phyloP scores from a whole-genome alignment of 2,329 filamentous ascomycete species.

The Raffaelea arxii region DNA sequence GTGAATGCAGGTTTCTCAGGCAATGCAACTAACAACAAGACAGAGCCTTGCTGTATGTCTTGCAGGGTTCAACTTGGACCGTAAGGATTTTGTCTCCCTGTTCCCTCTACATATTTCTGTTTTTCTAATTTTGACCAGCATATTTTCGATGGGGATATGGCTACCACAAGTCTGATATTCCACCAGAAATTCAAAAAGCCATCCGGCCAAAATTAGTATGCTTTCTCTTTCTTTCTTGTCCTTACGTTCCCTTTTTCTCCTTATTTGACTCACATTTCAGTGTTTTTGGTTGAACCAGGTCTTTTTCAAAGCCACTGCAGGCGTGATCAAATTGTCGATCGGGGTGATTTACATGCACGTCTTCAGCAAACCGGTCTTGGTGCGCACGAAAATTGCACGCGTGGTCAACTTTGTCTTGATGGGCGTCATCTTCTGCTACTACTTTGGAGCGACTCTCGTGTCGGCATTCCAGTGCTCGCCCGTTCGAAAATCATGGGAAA shows the following conservation, averaged over 20 bases:
- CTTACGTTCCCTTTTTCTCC: background rate
- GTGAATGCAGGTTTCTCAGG: background rate
- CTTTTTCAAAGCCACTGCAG: slow-evolving; percentile 3
- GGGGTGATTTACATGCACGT: slow-evolving; percentile 4
- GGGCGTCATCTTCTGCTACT: background rate
- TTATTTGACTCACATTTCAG: background rate
- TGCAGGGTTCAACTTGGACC: slow-evolving; percentile 1
- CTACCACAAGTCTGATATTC: slow-evolving; percentile 1
- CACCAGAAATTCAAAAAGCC: background rate
- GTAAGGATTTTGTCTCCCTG: background rate
- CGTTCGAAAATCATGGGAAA: background rate
- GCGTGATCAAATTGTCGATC: slow-evolving; percentile 1
- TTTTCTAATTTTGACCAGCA: background rate
- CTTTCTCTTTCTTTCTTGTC: background rate
- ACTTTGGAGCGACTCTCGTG: background rate
- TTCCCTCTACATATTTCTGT: background rate
- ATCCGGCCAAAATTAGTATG: background rate
- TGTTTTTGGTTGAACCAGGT: slow-evolving; percentile 1
- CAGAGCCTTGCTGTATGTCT: background rate
- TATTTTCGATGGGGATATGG: slow-evolving; percentile 5
- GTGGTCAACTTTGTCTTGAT: slow-evolving; percentile 1
- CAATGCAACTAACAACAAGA: background rate
- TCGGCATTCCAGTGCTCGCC: slow-evolving; percentile 2
- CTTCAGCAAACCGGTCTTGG: background rate
- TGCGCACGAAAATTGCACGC: background rate